Percentiles rank a stretch among this genome's conserved stretches.
Conservation (phyloP, 2,329 filamentous ascomycete genomes). For the Madurella fahalii region DNA sequence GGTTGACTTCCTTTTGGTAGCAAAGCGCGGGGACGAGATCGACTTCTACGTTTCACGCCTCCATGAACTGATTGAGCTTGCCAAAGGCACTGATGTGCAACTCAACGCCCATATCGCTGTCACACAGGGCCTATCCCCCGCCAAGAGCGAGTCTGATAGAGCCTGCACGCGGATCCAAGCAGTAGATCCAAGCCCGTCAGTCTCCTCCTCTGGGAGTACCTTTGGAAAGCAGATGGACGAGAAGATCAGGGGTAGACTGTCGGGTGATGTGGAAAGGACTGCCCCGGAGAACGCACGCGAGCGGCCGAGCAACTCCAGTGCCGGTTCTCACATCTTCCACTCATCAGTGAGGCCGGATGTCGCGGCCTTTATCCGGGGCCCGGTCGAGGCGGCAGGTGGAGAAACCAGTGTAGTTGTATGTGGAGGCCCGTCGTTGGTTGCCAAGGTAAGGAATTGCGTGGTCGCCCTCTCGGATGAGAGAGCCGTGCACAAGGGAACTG, state of each 20-base stretch:
- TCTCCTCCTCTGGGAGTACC: conserved; percentile 19
- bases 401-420: conserved; percentile 61
- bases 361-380: conserved; percentile 45
- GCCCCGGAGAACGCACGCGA: conserved; percentile 11
- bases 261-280: conserved; percentile 29
- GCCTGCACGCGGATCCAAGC: conserved; percentile 19
- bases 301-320: conserved; percentile 26
- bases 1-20: conserved; percentile 51
- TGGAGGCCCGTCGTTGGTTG: conserved; percentile 52
- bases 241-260: conserved; percentile 18
- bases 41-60: conserved; percentile 52
- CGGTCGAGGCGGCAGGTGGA: conserved; percentile 55
- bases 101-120: conserved; percentile 52
- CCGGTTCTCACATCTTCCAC: conserved; percentile 41
- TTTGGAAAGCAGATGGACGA: conserved; percentile 20
- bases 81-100: conserved; percentile 43
- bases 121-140: conserved; percentile 34
- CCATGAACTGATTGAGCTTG: conserved; percentile 41
- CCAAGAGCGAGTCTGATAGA: conserved; percentile 21
- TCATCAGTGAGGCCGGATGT: conserved; percentile 49
- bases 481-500: conserved; percentile 61
- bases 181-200: conserved; percentile 17
- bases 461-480: conserved; percentile 55
- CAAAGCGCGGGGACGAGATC: conserved; percentile 50
- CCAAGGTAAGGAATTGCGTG: conserved; percentile 52